phyloP scores from a whole-genome alignment of 2,329 filamentous ascomycete species.

The Zasmidium citrigriseum region DNA sequence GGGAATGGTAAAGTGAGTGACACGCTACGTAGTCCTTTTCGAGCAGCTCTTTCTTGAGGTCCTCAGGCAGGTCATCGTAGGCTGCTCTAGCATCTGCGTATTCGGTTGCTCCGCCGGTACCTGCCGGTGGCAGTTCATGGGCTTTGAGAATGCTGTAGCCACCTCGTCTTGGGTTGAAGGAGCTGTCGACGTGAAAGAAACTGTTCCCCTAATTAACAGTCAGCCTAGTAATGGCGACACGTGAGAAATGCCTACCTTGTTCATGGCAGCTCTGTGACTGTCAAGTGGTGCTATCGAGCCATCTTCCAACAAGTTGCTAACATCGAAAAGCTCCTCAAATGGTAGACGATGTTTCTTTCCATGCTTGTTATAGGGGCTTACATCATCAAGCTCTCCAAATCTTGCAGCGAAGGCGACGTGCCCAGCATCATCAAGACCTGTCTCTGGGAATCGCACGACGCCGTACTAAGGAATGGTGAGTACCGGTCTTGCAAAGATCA shows the following conservation, averaged over 20 bases:
- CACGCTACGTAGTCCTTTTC: conserved; percentile 48
- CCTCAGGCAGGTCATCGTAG: conserved; percentile 47
- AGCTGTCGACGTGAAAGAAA: conserved; percentile 58
- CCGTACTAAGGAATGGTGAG: conserved; percentile 48
- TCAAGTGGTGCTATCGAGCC: conserved; percentile 46
- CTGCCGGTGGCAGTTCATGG: conserved; percentile 50
- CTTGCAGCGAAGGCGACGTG: conserved; percentile 54
- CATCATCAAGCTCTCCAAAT: conserved; percentile 59
- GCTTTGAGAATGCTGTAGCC: conserved; percentile 56
- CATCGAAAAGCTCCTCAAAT: conserved; percentile 58
- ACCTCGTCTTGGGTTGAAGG: conserved; percentile 57
- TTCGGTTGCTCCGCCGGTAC: conserved; percentile 53
- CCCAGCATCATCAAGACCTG: conserved; percentile 51
- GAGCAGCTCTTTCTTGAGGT: conserved; percentile 38
- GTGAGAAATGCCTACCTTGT: conserved; percentile 20
- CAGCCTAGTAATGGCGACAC: background rate
- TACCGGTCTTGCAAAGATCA: background rate
- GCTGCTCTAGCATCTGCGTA: conserved; percentile 57
- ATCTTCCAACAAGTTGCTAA: conserved; percentile 56
- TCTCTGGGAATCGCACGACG: conserved; percentile 54
- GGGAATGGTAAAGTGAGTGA: conserved; percentile 56
- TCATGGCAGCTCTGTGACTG: conserved; percentile 38
- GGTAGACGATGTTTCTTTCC: conserved; percentile 52
- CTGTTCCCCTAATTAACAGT: conserved; percentile 37
- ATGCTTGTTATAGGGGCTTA: conserved; percentile 50